Evolutionary conservation across 1,284 basidiomycete genomes (phyloP).

Genomic region (Austropuccinia psidii): DNA sequence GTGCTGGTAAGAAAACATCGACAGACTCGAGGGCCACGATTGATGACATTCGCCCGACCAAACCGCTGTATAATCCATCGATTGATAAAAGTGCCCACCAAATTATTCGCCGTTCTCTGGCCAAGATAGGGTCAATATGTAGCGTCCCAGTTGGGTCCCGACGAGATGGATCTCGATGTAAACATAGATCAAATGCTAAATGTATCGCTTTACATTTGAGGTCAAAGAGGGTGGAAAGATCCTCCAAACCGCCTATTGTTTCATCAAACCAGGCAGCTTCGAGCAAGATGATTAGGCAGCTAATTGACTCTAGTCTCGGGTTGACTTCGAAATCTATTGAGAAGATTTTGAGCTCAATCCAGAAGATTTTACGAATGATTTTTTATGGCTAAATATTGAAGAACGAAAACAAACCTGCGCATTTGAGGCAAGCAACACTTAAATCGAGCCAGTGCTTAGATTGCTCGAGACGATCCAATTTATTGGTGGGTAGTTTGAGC

Average conservation of each 20-base stretch:
- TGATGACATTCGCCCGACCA: constrained; percentile 15
- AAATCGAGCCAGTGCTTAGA: constrained; percentile 24
- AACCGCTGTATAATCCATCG: constrained; percentile 29
- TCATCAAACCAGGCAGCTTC: constrained; percentile 34
- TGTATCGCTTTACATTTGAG: constrained; percentile 33
- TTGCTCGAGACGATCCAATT: constrained; percentile 6
- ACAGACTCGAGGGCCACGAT: constrained; percentile 21
- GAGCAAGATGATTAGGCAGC: constrained; percentile 27
- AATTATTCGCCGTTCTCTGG: constrained; percentile 20
- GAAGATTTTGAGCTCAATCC: background rate
- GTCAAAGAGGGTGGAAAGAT: constrained; percentile 9
- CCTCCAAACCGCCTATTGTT: constrained; percentile 22
- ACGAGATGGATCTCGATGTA: constrained; percentile 32
- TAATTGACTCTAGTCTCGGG: constrained; percentile 20
- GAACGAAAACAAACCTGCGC: constrained; percentile 13
- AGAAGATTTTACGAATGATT: background rate
- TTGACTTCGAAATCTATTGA: constrained; percentile 22
- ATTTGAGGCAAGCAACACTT: constrained; percentile 33
- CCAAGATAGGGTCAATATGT: constrained; percentile 1
- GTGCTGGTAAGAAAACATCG: constrained; percentile 33
- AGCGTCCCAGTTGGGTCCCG: constrained; percentile 12
- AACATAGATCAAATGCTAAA: constrained; percentile 23
- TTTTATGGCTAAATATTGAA: background rate
- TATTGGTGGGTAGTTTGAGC: background rate
- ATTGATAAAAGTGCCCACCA: constrained; percentile 37